Base-by-base conservation (phyloP, 257 asterid genomes). In the Solanum gandarillasii region DNA sequence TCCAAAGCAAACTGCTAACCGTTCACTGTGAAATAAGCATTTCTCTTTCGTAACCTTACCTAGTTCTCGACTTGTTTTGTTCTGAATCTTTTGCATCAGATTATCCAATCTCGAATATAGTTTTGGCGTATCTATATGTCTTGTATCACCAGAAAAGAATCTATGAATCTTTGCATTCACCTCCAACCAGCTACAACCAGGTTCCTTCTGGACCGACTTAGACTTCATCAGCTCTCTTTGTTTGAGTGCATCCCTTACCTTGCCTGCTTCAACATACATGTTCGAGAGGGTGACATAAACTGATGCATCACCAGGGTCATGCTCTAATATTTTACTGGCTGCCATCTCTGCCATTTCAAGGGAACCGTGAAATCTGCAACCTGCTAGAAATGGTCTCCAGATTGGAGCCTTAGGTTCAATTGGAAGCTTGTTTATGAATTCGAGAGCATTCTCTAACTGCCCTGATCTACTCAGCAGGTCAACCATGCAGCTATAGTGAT, bases 101-200 rank as follows among this genome's bases (percentile, higher is more conserved):
- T 84, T 48, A 76, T 83, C 83, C 87, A 87, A n/a, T 38, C 39
- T 55, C 21, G 34, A 43, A 34, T 87, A 76, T 35, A 87, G 65
- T 73, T 76, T 81, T 83, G 82, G 29, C 20, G 46, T 86, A 38
- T 86, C 88, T 46, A 88, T 65, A 32, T 87, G 88, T 65, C 65
- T 76, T 36, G 39, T 52, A 32, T 89, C 89, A 31, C 90, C 87
- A 20, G 91, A 89, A 85, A 65, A 89, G 88, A 89, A 89, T 62
- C n/a, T 87, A 75, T 89, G 76, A 16, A 34, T 85, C 55, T 43
- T 46, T 5, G 82, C 58, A 25, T 87, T 87, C 35, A 85, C 90
- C 78, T 89, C 91, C 74, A 89, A 35, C 91, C 90, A 87, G 90
- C 91, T 87, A 78, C 72, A 89, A 43, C 90, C 88, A 1, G 91